Conservation (phyloP, 441 rosid species). For the Corymbia citriodora region DNA sequence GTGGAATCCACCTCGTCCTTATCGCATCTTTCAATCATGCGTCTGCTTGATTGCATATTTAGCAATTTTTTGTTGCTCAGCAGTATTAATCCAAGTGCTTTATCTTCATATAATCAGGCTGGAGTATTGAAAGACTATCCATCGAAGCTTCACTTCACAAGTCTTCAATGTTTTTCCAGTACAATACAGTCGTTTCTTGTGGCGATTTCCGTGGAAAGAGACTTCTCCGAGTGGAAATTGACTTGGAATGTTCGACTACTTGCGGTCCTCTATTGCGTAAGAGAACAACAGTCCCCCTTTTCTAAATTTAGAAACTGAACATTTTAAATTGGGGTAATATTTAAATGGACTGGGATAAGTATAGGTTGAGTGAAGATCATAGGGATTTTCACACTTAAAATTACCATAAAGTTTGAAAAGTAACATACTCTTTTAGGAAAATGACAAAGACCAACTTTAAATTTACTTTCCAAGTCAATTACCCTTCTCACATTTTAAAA, state of each 20-base stretch:
- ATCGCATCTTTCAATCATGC: background rate
- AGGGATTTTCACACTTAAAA: background rate
- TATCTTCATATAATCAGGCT: background rate
- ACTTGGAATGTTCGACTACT: conserved; percentile 11
- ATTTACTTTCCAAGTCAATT: background rate
- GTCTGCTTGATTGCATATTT: background rate
- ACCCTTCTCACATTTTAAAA: background rate
- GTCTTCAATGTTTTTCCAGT: conserved; percentile 12
- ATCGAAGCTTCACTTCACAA: conserved; percentile 17
- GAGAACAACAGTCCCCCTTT: background rate
- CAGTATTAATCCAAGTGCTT: background rate
- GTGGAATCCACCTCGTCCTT: background rate
- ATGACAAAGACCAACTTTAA: background rate
- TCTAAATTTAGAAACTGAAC: background rate
- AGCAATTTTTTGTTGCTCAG: background rate
- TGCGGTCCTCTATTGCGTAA: conserved; percentile 17
- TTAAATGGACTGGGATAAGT: background rate
- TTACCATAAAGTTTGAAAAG: background rate
- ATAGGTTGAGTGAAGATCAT: background rate
- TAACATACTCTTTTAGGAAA: background rate
- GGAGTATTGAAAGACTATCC: conserved; percentile 10
- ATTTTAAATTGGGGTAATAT: background rate
- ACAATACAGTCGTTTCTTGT: conserved; percentile 14
- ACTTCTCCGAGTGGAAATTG: conserved; percentile 17
- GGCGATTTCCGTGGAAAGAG: conserved; percentile 19